Evolutionary conservation across 768 basidiomycete species (phyloP).

Genomic region (Pholiota molesta): DNA sequence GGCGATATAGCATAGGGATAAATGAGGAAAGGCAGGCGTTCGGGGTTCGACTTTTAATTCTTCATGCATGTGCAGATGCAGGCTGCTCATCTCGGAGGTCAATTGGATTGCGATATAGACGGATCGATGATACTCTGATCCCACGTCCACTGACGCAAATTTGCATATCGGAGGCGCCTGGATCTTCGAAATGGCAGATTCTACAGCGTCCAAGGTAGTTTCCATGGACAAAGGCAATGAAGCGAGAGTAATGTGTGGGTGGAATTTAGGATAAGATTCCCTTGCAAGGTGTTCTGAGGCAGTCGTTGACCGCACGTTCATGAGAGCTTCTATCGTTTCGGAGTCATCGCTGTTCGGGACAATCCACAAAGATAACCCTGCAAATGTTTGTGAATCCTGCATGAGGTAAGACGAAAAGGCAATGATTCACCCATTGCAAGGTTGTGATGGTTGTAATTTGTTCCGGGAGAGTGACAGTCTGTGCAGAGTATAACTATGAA

Average conservation of each 20-base stretch:
- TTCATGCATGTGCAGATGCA: conserved; percentile 53
- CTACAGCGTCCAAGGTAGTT: conserved; percentile 27
- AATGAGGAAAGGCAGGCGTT: conserved; percentile 68
- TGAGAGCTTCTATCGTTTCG: conserved; percentile 45
- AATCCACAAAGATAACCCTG: conserved; percentile 73
- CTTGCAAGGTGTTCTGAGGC: conserved; percentile 21
- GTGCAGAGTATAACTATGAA: background rate
- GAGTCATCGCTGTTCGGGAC: conserved; percentile 55
- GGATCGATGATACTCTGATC: conserved; percentile 71
- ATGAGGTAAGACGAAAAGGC: background rate
- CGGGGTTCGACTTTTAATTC: conserved; percentile 39
- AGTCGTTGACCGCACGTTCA: conserved; percentile 39
- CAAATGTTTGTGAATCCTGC: background rate
- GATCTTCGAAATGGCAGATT: conserved; percentile 19
- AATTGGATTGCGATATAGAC: conserved; percentile 59
- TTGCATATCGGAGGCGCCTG: conserved; percentile 38
- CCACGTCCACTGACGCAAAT: conserved; percentile 59
- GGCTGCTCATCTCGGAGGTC: conserved; percentile 43
- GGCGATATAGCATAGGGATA: conserved; percentile 74
- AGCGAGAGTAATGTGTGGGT: conserved; percentile 75
- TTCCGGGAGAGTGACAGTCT: background rate
- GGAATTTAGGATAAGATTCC: conserved; percentile 59
- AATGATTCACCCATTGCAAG: conserved; percentile 9
- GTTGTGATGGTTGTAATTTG: background rate
- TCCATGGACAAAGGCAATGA: conserved; percentile 36